These are phyloP conservation scores for Luzula sylvatica DNA, from an alignment of 176 grass and related monocot genomes.

Conservation along the genomic window DNA sequence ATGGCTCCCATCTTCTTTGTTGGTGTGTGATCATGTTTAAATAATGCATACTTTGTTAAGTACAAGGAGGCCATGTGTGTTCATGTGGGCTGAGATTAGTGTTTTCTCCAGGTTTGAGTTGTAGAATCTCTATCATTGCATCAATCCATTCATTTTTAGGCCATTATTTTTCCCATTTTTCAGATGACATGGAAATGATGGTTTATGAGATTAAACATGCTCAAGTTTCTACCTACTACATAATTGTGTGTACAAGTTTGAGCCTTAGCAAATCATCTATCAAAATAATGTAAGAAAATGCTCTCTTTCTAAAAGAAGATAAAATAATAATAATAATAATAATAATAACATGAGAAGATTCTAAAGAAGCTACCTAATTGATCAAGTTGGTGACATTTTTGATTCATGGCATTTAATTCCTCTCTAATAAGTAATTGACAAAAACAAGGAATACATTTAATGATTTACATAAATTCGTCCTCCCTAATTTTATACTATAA, in stretches of 20 bases:
- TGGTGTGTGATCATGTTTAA: not conserved
- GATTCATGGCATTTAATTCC: too few relatives aligned
- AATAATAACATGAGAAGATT: slow-evolving; percentile 58
- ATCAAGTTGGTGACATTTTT: slow-evolving; percentile 22
- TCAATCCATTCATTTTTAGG: not conserved
- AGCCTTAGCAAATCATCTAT: not conserved
- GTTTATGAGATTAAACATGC: too few relatives aligned
- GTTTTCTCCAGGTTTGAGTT: slow-evolving; percentile 26
- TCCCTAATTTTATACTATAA: too few relatives aligned
- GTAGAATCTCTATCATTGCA: slow-evolving; percentile 34
- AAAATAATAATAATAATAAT: not conserved
- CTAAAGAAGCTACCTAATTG: slow-evolving; percentile 23
- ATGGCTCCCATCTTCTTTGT: slow-evolving; percentile 52
- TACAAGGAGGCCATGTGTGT: slow-evolving; percentile 54
- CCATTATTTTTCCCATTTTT: slow-evolving; percentile 6
- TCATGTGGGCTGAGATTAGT: slow-evolving; percentile 45
- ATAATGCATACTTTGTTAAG: not conserved
- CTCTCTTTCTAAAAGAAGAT: slow-evolving; percentile 7
- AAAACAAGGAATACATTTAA: too few relatives aligned
- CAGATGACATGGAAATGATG: too few relatives aligned
- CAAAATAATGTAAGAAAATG: slow-evolving; percentile 9
- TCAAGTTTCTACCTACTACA: not conserved
- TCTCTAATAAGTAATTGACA: too few relatives aligned
- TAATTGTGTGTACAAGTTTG: not conserved
- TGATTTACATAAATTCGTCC: too few relatives aligned